These are phyloP conservation scores for Rhododendron kiyosumense DNA, from an alignment of 148 eudicot genomes.

Conservation along the genomic window DNA sequence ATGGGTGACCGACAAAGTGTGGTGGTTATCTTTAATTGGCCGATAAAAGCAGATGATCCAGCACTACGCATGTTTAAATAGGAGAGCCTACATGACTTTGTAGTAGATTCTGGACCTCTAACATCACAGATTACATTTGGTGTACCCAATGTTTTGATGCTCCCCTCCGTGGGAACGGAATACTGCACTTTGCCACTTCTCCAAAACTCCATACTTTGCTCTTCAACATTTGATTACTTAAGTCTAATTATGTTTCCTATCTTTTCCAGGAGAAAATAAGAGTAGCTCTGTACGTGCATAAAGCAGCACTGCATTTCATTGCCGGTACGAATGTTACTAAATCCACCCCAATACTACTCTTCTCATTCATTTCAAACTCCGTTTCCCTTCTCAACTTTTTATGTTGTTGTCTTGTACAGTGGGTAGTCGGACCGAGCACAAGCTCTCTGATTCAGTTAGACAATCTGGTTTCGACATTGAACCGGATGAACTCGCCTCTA, in stretches of 20 bases:
- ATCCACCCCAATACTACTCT: neutral
- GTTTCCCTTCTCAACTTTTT: neutral
- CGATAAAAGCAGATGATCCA: neutral
- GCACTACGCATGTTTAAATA: neutral
- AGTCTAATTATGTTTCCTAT: neutral
- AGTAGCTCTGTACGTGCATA: conserved; percentile 72
- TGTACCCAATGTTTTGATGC: neutral
- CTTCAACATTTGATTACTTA: neutral
- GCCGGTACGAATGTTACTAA: conserved; percentile 40
- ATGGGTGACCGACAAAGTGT: no score
- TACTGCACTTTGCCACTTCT: neutral
- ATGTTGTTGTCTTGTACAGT: conserved; percentile 29
- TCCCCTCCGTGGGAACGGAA: neutral
- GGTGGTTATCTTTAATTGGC: no score
- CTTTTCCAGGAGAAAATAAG: conserved; percentile 68
- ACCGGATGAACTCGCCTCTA: conserved; percentile 56
- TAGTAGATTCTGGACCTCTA: neutral
- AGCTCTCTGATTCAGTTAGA: conserved; percentile 41
- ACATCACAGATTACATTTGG: neutral
- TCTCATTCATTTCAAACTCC: neutral
- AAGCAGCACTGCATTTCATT: conserved; percentile 73
- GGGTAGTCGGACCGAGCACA: conserved; percentile 26
- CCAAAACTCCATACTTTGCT: neutral
- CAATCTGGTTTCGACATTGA: conserved; percentile 54
- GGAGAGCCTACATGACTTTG: neutral